Evolutionary conservation across 2,329 filamentous ascomycete species (phyloP).

Genomic region (Sarocladium strictum): DNA sequence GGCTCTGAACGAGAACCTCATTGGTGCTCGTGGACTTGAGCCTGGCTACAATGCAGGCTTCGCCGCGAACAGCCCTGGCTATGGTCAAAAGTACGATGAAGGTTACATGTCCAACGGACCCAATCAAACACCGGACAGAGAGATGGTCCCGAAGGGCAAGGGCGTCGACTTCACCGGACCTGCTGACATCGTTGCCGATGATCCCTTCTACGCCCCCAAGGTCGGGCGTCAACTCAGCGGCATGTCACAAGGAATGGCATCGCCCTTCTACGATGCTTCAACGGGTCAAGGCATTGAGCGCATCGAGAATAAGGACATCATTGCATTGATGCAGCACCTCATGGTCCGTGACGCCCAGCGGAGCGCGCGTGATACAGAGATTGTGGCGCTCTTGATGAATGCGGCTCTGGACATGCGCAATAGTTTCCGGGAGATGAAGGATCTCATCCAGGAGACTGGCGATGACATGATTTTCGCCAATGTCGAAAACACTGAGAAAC

Average conservation of each 20-base stretch:
- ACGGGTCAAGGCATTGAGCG: conserved; percentile 83
- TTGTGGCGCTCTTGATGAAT: conserved; percentile 86
- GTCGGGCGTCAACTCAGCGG: conserved; percentile 67
- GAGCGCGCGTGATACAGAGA: conserved; percentile 93
- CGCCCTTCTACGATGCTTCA: conserved; percentile 83
- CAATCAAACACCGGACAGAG: conserved; percentile 43
- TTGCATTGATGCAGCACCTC: conserved; percentile 97
- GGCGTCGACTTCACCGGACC: conserved; percentile 47
- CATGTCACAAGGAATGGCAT: conserved; percentile 85
- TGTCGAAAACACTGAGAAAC: conserved; percentile 82
- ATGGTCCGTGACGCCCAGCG: conserved; percentile 95
- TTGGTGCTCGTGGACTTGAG: conserved; percentile 32
- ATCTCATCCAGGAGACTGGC: conserved; percentile 74
- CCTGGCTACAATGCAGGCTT: conserved; percentile 37
- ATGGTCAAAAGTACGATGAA: conserved; percentile 66
- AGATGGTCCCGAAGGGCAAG: conserved; percentile 44
- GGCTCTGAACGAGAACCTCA: conserved; percentile 43
- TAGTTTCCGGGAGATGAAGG: conserved; percentile 92
- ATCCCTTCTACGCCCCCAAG: conserved; percentile 58
- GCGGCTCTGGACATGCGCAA: conserved; percentile 96
- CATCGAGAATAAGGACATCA: conserved; percentile 94
- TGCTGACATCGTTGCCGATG: conserved; percentile 47
- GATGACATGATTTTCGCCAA: conserved; percentile 84
- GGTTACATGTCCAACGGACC: conserved; percentile 80
- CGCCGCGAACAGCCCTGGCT: conserved; percentile 50